Evolutionary conservation across 192 early-diverging fungal genomes (phyloP).

Genomic region (Diversispora epigaea): DNA sequence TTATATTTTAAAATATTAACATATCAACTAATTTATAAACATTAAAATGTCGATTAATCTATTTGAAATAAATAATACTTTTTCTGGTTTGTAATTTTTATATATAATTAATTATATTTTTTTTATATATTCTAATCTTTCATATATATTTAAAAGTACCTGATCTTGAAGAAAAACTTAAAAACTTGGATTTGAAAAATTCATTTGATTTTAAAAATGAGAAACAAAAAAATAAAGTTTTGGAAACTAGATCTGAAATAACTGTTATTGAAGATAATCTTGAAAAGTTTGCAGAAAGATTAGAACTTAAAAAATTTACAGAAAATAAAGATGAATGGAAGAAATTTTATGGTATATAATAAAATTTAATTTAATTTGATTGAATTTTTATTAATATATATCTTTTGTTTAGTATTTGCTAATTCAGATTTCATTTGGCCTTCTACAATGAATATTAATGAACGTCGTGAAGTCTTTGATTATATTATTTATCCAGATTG

Average conservation of each 20-base stretch:
- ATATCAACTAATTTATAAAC: no score
- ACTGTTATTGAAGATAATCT: slow-evolving; percentile 20
- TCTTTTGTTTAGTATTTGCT: slow-evolving; percentile 10
- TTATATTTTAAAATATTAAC: no score
- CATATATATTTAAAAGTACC: background rate
- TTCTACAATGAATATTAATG: no score
- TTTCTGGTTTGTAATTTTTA: slow-evolving; percentile 23
- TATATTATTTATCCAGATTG: no score
- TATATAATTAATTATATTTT: slow-evolving; percentile 28
- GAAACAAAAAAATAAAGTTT: slow-evolving; percentile 21
- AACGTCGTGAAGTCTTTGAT: no score
- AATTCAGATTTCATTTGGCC: slow-evolving; percentile 6
- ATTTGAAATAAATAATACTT: slow-evolving; percentile 17
- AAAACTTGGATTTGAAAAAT: slow-evolving; percentile 19
- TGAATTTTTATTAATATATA: slow-evolving; percentile 32
- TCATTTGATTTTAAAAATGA: slow-evolving; percentile 23
- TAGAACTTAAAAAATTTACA: slow-evolving; percentile 23
- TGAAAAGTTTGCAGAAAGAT: slow-evolving; percentile 16
- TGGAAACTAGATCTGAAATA: slow-evolving; percentile 23
- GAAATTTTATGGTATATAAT: slow-evolving; percentile 25
- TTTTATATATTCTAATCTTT: slow-evolving; percentile 30
- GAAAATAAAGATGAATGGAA: slow-evolving; percentile 18
- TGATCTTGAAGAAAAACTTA: slow-evolving; percentile 18
- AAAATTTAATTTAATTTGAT: slow-evolving; percentile 21
- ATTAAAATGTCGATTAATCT: slow-evolving; percentile 19